phyloP scores from a whole-genome alignment of 257 asterid genomes.

The Sherardia arvensis region DNA sequence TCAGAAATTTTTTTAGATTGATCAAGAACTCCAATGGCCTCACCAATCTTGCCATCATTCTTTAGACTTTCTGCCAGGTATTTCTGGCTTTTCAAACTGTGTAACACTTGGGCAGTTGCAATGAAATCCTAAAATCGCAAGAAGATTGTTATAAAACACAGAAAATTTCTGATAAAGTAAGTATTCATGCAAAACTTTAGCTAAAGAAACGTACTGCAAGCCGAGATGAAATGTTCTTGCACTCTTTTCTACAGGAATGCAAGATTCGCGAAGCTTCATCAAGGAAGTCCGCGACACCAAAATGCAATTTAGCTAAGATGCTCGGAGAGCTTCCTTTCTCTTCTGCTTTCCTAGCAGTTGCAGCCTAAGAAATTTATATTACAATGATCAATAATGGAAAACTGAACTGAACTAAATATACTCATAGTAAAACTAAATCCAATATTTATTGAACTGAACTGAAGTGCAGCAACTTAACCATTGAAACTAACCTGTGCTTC shows the following conservation, averaged over 20 bases:
- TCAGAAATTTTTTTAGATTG: slow-evolving; percentile 25
- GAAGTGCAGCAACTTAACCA: too few relatives aligned
- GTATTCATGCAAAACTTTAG: too few relatives aligned
- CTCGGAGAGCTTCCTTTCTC: slow-evolving; percentile 44
- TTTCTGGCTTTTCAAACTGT: slow-evolving; percentile 43
- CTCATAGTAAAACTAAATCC: too few relatives aligned
- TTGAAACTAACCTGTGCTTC: slow-evolving; percentile 52
- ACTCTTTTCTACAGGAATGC: slow-evolving; percentile 26
- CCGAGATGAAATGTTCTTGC: slow-evolving; percentile 43
- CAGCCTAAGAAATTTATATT: slow-evolving; percentile 35
- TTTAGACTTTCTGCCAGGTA: slow-evolving; percentile 34
- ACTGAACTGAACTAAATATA: too few relatives aligned
- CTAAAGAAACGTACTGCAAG: slow-evolving; percentile 30
- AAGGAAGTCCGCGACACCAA: slow-evolving; percentile 42
- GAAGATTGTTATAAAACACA: not conserved
- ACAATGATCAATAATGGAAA: not conserved
- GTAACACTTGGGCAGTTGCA: slow-evolving; percentile 27
- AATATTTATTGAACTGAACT: too few relatives aligned
- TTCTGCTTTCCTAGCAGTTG: slow-evolving; percentile 54
- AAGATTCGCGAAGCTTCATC: slow-evolving; percentile 35
- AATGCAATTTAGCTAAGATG: slow-evolving; percentile 54
- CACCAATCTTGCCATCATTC: slow-evolving; percentile 39
- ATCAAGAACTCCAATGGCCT: slow-evolving; percentile 45
- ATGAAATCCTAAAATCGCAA: slow-evolving; percentile 37
- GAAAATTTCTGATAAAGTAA: not conserved